Percentiles rank a stretch among this genome's conserved stretches.
These are phyloP conservation scores for Asterophora lycoperdoides DNA, from an alignment of 768 basidiomycete species.

Conservation along the genomic window DNA sequence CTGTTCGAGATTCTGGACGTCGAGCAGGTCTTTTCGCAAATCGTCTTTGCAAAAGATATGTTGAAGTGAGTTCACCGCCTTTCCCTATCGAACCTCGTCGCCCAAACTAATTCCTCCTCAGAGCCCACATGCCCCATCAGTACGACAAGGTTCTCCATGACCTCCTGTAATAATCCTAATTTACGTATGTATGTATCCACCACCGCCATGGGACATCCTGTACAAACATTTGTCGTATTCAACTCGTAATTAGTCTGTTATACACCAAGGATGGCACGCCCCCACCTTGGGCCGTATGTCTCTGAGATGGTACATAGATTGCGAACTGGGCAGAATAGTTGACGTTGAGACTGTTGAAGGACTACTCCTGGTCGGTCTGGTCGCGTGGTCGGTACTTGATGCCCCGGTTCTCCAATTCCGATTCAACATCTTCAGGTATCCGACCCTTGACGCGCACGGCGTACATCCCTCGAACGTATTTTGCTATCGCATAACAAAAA, in stretches of 20 bases:
- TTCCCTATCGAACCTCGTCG: constrained; percentile 2
- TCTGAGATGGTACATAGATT: background rate
- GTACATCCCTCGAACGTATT: constrained; percentile 89
- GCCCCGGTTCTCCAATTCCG: constrained; percentile 68
- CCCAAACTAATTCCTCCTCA: constrained; percentile 21
- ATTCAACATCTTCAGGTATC: constrained; percentile 81
- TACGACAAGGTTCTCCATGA: constrained; percentile 76
- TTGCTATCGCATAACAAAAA: constrained; percentile 47
- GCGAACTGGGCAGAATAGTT: background rate
- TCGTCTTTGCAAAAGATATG: constrained; percentile 82
- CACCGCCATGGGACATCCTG: background rate
- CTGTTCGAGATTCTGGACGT: constrained; percentile 77
- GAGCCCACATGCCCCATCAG: constrained; percentile 76
- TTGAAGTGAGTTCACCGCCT: constrained; percentile 49
- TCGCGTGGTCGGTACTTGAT: constrained; percentile 86
- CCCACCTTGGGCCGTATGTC: background rate
- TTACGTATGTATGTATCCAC: constrained; percentile 6
- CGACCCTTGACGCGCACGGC: constrained; percentile 86
- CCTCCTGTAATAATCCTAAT: constrained; percentile 39
- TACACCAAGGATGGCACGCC: constrained; percentile 8
- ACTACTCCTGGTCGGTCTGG: constrained; percentile 67
- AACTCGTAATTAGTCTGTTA: constrained; percentile 4
- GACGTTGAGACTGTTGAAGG: no score
- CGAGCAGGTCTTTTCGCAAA: constrained; percentile 73
- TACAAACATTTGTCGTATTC: constrained; percentile 2